Conservation (phyloP, 768 basidiomycete species). For the Hirschioporus abietinus region DNA sequence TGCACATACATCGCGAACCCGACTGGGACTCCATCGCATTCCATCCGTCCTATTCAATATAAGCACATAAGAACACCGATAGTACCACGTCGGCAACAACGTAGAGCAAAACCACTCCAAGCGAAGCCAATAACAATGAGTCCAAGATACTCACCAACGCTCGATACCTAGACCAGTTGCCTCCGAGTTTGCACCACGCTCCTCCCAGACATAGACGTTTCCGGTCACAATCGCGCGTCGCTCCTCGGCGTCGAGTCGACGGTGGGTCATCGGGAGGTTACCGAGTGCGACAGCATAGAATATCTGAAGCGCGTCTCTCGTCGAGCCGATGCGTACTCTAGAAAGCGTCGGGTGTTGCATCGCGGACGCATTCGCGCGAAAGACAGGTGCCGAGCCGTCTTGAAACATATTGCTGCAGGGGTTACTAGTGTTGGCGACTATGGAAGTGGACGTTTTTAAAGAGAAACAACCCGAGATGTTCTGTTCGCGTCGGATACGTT, state of each 20-base stretch:
- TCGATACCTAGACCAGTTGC: constrained; percentile 82
- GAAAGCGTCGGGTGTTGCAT: constrained; percentile 77
- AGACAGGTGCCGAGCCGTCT: background rate
- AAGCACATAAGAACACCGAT: constrained; percentile 31
- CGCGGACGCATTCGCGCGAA: constrained; percentile 6
- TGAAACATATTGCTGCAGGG: background rate
- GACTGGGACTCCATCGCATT: constrained; percentile 82
- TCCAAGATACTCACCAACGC: constrained; percentile 47
- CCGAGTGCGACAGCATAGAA: constrained; percentile 72
- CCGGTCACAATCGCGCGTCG: constrained; percentile 67
- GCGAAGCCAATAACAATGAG: background rate
- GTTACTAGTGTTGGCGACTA: background rate
- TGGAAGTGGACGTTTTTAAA: background rate
- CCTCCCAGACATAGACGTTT: constrained; percentile 87
- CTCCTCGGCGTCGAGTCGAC: constrained; percentile 80
- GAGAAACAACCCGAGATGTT: background rate
- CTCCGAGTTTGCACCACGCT: constrained; percentile 79
- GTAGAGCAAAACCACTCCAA: background rate
- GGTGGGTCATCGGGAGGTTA: constrained; percentile 67
- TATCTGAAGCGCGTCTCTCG: constrained; percentile 74
- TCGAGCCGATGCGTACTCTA: constrained; percentile 73
- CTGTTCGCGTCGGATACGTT: background rate
- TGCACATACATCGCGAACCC: constrained; percentile 45
- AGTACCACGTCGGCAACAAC: background rate
- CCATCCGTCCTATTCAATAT: constrained; percentile 43